Percentiles rank a stretch among this genome's conserved stretches.
Conservation (phyloP, 1,284 basidiomycete species). For the Fistulina hepatica region DNA sequence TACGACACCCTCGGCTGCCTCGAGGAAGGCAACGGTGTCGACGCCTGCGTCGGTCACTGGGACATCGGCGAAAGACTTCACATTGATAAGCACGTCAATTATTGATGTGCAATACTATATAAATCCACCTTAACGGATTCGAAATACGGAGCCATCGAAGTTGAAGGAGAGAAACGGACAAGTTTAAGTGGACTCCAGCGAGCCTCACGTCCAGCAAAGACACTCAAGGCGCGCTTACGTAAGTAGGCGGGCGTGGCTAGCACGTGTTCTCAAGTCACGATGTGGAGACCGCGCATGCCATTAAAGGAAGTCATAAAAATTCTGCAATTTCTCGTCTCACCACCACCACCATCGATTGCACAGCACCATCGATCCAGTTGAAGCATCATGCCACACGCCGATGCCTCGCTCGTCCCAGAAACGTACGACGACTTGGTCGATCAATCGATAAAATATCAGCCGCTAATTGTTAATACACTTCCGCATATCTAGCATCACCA, state of each 20-base stretch:
- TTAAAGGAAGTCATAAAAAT: conserved; percentile 6
- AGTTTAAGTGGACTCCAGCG: too few species aligned
- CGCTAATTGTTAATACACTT: background rate
- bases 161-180: too few species aligned
- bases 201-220: too few species aligned
- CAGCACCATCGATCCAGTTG: too few species aligned
- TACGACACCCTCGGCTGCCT: conserved; percentile 84
- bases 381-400: conserved; percentile 78
- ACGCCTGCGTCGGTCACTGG: conserved; percentile 80
- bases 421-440: conserved; percentile 20
- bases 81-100: conserved; percentile 4
- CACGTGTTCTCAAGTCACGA: too few species aligned
- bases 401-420: conserved; percentile 60
- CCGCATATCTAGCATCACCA: conserved; percentile 33
- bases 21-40: conserved; percentile 80
- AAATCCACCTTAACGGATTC: conserved; percentile 64
- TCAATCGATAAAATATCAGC: conserved; percentile 2
- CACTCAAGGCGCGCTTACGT: too few species aligned
- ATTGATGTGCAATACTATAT: conserved; percentile 3
- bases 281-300: too few species aligned
- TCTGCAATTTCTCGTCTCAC: conserved; percentile 6
- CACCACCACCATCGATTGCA: too few species aligned
- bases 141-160: conserved; percentile 86
- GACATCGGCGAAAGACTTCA: conserved; percentile 85
- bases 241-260: too few species aligned